Evolutionary conservation across 2,329 filamentous ascomycete species (phyloP), one percentile per base, ranked within the genome.

Genomic region (Didymella exigua): DNA sequence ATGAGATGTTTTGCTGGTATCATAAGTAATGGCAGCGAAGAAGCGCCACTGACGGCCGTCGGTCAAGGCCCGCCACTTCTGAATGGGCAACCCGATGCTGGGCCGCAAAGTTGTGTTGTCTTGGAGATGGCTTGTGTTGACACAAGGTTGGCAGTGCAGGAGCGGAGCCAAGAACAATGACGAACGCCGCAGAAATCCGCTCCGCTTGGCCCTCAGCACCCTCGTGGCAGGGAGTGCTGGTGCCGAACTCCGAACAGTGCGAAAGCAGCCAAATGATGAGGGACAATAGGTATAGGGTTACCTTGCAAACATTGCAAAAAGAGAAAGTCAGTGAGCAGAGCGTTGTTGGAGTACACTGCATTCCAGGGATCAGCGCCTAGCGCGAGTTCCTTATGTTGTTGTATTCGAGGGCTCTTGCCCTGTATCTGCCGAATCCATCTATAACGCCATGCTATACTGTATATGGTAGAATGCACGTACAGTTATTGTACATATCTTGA

Each of bases 391-490:
- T 5, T 19, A 21, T 11, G 33, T 21, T 36, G 9, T 13, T 41
- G 29, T 29, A 54, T 54, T 49, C 16, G 29, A 43, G 43, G 53
- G 47, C 53, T 47, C 26, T 51, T 51, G 31, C 43, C 47, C 42
- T 8, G 21, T 51, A 44, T 43, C 48, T 51, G 53, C 36, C 36
- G 29, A 37, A 50, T 41, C 38, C 52, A 54, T 64, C 53, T 59
- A 58, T 61, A 68, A 68, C 66, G 60, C 67, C 67, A 33, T 41
- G 31, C 58, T 59, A 69, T 70, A 66, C 66, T 66, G 51, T 59
- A 33, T 69, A 64, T 68, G 52, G 49, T 70, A 68, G 64, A 68
- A 23, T 67, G 54, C 59, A 49, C 45, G 42, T 59, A 61, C 59
- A 67, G 9, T 45, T 23, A 29, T 49, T 37, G 52, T 54, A 49